Percentiles rank a stretch among this genome's conserved stretches.
Evolutionary conservation across 768 basidiomycete genomes (phyloP).

Genomic region (Daedaleopsis sinensis): DNA sequence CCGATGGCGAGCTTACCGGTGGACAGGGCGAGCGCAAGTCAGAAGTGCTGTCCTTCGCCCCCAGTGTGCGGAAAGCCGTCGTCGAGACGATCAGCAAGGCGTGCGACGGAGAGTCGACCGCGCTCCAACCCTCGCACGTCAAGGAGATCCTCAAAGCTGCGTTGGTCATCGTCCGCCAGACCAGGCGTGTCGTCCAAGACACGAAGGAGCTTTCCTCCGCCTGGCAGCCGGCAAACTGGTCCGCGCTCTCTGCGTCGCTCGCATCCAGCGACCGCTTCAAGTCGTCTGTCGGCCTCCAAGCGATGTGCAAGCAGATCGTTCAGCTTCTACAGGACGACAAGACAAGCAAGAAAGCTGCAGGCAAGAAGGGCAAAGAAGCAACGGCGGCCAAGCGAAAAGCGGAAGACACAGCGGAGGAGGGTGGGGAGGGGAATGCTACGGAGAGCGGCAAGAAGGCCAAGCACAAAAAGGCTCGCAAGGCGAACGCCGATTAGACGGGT

Average conservation of each 20-base stretch:
- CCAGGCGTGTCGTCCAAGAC: conserved; percentile 47
- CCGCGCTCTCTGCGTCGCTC: conserved; percentile 48
- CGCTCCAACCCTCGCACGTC: conserved; percentile 62
- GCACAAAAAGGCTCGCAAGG: conserved; percentile 50
- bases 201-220: conserved; percentile 36
- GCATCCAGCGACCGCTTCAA: conserved; percentile 60
- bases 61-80: conserved; percentile 49
- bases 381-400: conserved; percentile 33
- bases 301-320: conserved; percentile 67
- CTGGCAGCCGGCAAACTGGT: conserved; percentile 70
- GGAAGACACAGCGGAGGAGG: conserved; percentile 15
- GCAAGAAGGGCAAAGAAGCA: conserved; percentile 29
- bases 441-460: conserved; percentile 38
- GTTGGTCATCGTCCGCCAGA: conserved; percentile 64
- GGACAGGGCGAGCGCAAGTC: conserved; percentile 38
- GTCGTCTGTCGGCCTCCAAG: conserved; percentile 59
- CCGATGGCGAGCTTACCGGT: not conserved
- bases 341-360: conserved; percentile 17
- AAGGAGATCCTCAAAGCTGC: conserved; percentile 82
- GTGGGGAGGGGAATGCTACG: conserved; percentile 14
- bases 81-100: conserved; percentile 51
- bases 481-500: conserved; percentile 8
- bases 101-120: conserved; percentile 44
- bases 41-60: conserved; percentile 55
- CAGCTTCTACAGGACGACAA: conserved; percentile 26